Base-by-base conservation (phyloP, 2,329 filamentous ascomycete genomes). In the Aaosphaeria pasadenensis region DNA sequence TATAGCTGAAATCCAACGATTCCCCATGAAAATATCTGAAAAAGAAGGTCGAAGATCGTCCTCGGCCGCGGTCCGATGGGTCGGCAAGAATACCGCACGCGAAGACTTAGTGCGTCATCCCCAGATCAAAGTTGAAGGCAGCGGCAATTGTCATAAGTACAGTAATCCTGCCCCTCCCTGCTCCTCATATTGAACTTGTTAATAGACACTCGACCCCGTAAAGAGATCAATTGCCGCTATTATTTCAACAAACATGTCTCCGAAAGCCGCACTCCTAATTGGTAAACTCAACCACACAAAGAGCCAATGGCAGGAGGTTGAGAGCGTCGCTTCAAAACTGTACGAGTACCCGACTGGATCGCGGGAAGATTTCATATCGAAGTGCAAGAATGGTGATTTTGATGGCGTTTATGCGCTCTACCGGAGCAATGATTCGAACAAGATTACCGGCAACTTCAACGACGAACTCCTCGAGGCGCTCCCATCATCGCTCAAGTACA, bases 321-420 rank as follows among this genome's bases (percentile, higher is more conserved):
- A 58, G 17, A 63, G 63, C 7, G 40, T 70, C 17, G 60, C 64
- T 3, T 64, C 64, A 5, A 67, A 66, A 45, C 55, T 64, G 5
- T 53, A 80, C 74, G 79, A 83, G 67, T 83, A 81, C 59, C 72
- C 74, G 33, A 62, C 63, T 17, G 81, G 81, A 46, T 76, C 74
- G 11, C 71, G 80, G 30, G 72, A 77, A 39, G 77, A 82, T 30
- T 84, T 84, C 62, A 65, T 84, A 30, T 69, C 73, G 43, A 78
- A 78, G 47, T 78, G 78, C 64, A 76, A 76, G 52, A 69, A 71
- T n/a, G 80, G 79, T 36, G 67, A 77, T 40, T 83, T 78, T 52
- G 73, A 83, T 45, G 76, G 77, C 54, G 75, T 83, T 1, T 72
- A 78, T 30, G 81, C 71, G 1, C 74, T 84, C 43, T 84, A 82